Conservation (phyloP, 1,284 basidiomycete genomes). For the Erythrobasidium hasegawianum region DNA sequence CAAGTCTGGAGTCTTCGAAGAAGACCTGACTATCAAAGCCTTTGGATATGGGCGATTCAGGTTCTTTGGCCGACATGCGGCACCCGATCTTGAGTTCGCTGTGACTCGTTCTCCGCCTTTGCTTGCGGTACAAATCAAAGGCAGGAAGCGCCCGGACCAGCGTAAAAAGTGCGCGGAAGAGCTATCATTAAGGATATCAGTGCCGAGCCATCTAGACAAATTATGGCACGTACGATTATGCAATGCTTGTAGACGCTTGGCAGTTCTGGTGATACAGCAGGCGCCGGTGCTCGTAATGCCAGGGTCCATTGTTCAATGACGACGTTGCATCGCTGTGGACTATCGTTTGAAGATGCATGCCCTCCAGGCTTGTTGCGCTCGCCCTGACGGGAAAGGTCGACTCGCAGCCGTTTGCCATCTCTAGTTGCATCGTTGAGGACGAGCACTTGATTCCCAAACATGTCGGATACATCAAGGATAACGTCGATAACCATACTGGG, state of each 20-base stretch:
- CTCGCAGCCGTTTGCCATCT: slow-evolving; percentile 37
- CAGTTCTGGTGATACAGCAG: slow-evolving; percentile 40
- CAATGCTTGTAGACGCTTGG: slow-evolving; percentile 50
- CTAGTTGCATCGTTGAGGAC: slow-evolving; percentile 42
- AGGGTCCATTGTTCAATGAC: slow-evolving; percentile 44
- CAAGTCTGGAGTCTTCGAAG: slow-evolving; percentile 4
- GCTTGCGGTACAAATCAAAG: slow-evolving; percentile 42
- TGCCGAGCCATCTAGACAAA: not conserved
- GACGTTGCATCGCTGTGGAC: slow-evolving; percentile 35
- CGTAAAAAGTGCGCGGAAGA: slow-evolving; percentile 47
- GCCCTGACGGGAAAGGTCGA: slow-evolving; percentile 30
- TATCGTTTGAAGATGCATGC: not conserved
- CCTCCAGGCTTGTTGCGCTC: not conserved
- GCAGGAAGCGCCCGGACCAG: slow-evolving; percentile 45
- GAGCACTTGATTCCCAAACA: slow-evolving; percentile 44
- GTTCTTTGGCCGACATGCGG: slow-evolving; percentile 39
- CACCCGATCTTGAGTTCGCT: slow-evolving; percentile 41
- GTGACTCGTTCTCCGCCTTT: slow-evolving; percentile 30
- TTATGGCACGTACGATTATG: slow-evolving; percentile 38
- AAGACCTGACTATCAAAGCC: slow-evolving; percentile 4
- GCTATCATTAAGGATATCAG: slow-evolving; percentile 15
- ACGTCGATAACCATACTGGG: slow-evolving; percentile 49
- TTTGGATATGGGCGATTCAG: not conserved
- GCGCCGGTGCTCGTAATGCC: slow-evolving; percentile 22
- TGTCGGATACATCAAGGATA: slow-evolving; percentile 46